Conservation (phyloP, 768 basidiomycete species). For the Rhizopogon salebrosus region DNA sequence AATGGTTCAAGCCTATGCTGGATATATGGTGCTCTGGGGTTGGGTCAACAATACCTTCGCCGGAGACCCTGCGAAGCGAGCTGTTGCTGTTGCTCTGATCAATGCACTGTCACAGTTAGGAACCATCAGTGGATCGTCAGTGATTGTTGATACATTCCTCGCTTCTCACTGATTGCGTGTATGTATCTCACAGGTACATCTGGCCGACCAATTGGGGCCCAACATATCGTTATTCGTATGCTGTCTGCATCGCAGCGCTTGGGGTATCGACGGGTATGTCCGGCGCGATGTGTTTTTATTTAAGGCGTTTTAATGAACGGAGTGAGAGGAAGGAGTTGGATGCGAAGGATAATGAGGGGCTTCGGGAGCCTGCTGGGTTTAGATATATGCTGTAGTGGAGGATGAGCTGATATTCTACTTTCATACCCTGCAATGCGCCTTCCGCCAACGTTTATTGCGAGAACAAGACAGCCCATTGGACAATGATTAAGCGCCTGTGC, state of each 20-base stretch:
- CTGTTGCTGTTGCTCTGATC: conserved; percentile 72
- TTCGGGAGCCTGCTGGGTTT: not conserved
- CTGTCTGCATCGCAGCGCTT: conserved; percentile 50
- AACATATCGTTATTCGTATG: conserved; percentile 60
- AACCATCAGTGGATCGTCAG: conserved; percentile 74
- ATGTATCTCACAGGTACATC: conserved; percentile 37
- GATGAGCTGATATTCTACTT: too few relatives aligned
- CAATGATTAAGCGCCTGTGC: too few relatives aligned
- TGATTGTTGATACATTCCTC: conserved; percentile 8
- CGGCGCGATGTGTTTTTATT: not conserved
- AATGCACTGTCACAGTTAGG: conserved; percentile 77
- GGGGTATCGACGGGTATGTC: not conserved
- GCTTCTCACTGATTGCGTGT: not conserved
- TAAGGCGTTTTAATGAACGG: not conserved
- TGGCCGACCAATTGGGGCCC: conserved; percentile 67
- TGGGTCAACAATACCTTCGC: conserved; percentile 55
- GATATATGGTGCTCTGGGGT: conserved; percentile 52
- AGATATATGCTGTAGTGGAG: not conserved
- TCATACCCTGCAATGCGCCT: too few relatives aligned
- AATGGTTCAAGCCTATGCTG: conserved; percentile 66
- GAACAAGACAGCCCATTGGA: too few relatives aligned
- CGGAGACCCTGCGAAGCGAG: conserved; percentile 73
- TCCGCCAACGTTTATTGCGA: too few relatives aligned
- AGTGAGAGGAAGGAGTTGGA: not conserved
- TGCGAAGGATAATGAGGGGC: not conserved